Conservation (phyloP, 495 filamentous ascomycete genomes). For the Darksidea phi region DNA sequence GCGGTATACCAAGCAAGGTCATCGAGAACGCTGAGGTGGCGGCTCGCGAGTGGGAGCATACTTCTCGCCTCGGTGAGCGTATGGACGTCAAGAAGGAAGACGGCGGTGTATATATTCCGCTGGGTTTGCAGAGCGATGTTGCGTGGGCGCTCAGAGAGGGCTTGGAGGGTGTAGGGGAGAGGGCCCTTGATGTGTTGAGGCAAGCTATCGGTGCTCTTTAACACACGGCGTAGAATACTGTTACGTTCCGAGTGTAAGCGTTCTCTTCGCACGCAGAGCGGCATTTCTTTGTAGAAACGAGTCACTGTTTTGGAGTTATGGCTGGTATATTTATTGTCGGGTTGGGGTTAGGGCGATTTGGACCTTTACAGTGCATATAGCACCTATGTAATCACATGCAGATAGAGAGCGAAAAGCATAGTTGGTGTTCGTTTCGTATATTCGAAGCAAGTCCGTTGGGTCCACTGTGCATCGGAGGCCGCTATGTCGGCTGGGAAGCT, state of each 20-base stretch:
- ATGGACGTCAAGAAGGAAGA: slow-evolving; percentile 74
- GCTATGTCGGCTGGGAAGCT: neutral
- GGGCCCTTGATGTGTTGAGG: slow-evolving; percentile 65
- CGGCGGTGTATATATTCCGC: slow-evolving; percentile 63
- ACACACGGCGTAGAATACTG: too few species aligned
- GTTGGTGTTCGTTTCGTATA: neutral
- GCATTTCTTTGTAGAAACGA: too few species aligned
- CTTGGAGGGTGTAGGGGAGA: slow-evolving; percentile 41
- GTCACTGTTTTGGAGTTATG: too few species aligned
- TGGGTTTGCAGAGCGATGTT: slow-evolving; percentile 91
- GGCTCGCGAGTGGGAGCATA: slow-evolving; percentile 95
- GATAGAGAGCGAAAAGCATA: too few species aligned
- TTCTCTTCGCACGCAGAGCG: too few species aligned
- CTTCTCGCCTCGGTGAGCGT: slow-evolving; percentile 81
- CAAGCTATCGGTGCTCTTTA: slow-evolving; percentile 75
- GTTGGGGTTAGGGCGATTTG: too few species aligned
- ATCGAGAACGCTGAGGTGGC: slow-evolving; percentile 85
- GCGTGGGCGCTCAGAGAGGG: slow-evolving; percentile 69
- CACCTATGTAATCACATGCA: too few species aligned
- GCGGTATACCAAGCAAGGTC: slow-evolving; percentile 80
- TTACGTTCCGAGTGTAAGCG: too few species aligned
- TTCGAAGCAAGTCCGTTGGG: neutral
- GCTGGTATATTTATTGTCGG: too few species aligned
- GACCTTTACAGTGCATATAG: too few species aligned
- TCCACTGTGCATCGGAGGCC: neutral